A percentile compares a stretch with the other conserved stretches of the same genome.
phyloP scores from a whole-genome alignment of 2,329 filamentous ascomycete genomes.

The Ambrosiella beaveri region DNA sequence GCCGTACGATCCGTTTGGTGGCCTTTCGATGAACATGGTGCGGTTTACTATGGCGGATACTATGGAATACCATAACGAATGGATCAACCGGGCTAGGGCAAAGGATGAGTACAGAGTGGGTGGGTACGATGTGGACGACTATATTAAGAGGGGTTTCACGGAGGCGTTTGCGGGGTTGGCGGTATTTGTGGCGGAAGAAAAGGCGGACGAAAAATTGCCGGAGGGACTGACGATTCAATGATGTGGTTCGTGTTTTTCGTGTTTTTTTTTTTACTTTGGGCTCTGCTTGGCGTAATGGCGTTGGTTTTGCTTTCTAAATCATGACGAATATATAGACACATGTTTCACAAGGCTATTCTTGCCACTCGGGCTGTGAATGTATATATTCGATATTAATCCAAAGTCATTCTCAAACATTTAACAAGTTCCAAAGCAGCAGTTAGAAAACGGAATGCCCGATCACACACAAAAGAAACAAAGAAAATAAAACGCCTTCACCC shows the following conservation, averaged over 20 bases:
- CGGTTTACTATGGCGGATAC: conserved; percentile 43
- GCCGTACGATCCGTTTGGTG: conserved; percentile 79
- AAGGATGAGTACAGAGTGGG: conserved; percentile 54
- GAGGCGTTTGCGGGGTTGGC: conserved; percentile 83
- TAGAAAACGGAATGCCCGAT: not conserved
- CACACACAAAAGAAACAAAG: conserved; percentile 4
- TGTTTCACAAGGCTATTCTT: too few relatives aligned
- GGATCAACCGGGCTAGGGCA: conserved; percentile 48
- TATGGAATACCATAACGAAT: conserved; percentile 56
- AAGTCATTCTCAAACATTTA: too few relatives aligned
- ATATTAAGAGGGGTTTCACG: conserved; percentile 61
- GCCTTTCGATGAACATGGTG: conserved; percentile 47
- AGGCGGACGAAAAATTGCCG: conserved; percentile 15
- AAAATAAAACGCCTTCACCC: conserved; percentile 9
- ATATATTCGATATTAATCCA: too few relatives aligned
- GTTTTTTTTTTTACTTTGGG: not conserved
- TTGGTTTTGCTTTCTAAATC: too few relatives aligned
- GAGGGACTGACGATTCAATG: not conserved
- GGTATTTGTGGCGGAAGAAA: conserved; percentile 72
- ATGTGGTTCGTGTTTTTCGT: not conserved
- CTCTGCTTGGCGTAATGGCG: too few relatives aligned
- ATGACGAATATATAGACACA: too few relatives aligned
- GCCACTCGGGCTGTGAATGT: too few relatives aligned
- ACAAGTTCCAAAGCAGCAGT: too few relatives aligned
- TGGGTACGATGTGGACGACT: conserved; percentile 71